Conservation (phyloP, 2,329 filamentous ascomycete species). For the Blastomyces parvus region DNA sequence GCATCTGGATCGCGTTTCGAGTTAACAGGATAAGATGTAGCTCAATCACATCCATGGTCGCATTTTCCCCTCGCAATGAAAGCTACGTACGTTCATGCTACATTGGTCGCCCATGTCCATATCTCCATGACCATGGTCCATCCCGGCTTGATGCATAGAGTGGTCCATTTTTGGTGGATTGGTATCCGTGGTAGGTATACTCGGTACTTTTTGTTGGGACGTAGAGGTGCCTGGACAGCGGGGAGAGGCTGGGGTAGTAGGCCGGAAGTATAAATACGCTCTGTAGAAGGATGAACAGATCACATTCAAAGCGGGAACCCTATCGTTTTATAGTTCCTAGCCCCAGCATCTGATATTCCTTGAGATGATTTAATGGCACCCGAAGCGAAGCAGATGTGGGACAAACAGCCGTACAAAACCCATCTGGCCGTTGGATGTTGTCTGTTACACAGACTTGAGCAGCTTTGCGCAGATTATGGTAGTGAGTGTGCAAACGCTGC, state of each 20-base stretch:
- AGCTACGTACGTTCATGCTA: slow-evolving; percentile 71
- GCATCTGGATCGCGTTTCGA: slow-evolving; percentile 57
- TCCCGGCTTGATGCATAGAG: slow-evolving; percentile 25
- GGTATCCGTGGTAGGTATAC: not conserved
- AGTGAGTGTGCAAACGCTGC: slow-evolving; percentile 26
- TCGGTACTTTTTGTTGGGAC: no score
- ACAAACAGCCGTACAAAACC: not conserved
- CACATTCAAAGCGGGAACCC: no score
- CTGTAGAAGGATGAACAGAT: no score
- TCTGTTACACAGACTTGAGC: not conserved
- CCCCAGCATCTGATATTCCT: no score
- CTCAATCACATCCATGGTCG: not conserved
- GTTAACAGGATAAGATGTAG: not conserved
- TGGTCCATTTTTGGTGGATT: slow-evolving; percentile 25
- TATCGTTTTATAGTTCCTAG: no score
- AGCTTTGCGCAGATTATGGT: not conserved
- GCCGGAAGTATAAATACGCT: not conserved
- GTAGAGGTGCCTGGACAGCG: not conserved
- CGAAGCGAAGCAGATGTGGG: not conserved
- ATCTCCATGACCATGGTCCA: slow-evolving; percentile 48
- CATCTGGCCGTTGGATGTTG: not conserved
- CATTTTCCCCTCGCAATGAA: not conserved
- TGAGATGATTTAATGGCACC: no score
- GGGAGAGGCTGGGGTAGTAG: no score
- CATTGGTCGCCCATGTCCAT: slow-evolving; percentile 59